phyloP scores from a whole-genome alignment of 352 stramenopile genomes.

The Phytophthora lateralis region DNA sequence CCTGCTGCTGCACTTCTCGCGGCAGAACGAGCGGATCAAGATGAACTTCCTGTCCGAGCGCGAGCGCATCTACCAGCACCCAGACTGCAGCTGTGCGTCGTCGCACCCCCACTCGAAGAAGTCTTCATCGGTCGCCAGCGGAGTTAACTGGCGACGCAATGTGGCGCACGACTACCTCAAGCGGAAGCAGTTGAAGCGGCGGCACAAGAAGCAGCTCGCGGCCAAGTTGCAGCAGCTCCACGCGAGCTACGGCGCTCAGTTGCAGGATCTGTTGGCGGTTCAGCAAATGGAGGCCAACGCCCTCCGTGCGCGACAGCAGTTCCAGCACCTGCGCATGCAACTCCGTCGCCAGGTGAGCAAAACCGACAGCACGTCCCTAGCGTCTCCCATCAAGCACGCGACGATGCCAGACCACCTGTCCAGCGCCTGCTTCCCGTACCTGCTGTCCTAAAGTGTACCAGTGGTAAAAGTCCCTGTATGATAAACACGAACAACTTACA shows the following conservation, averaged over 20 bases:
- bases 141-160: slow-evolving; percentile 57
- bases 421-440: slow-evolving; percentile 22
- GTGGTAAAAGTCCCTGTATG: slow-evolving; percentile 15
- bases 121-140: slow-evolving; percentile 12
- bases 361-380: slow-evolving; percentile 4
- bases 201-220: slow-evolving; percentile 69
- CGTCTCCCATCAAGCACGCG: slow-evolving; percentile 20
- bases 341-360: slow-evolving; percentile 18
- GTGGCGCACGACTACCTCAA: slow-evolving; percentile 59
- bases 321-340: slow-evolving; percentile 41
- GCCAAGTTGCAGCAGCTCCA: slow-evolving; percentile 57
- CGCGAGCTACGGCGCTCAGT: slow-evolving; percentile 44
- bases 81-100: slow-evolving; percentile 46
- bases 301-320: slow-evolving; percentile 48
- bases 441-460: slow-evolving; percentile 27
- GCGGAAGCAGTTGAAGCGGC: slow-evolving; percentile 75
- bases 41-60: slow-evolving; percentile 55
- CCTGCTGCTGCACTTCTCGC: slow-evolving; percentile 52
- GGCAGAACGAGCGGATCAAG: slow-evolving; percentile 55
- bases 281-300: slow-evolving; percentile 62
- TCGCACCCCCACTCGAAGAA: slow-evolving; percentile 34
- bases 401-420: slow-evolving; percentile 29
- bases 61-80: slow-evolving; percentile 50
- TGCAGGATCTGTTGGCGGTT: slow-evolving; percentile 47
- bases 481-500: slow-evolving; percentile 13